Evolutionary conservation across 1,284 basidiomycete genomes (phyloP).

Genomic region (Austropuccinia psidii): DNA sequence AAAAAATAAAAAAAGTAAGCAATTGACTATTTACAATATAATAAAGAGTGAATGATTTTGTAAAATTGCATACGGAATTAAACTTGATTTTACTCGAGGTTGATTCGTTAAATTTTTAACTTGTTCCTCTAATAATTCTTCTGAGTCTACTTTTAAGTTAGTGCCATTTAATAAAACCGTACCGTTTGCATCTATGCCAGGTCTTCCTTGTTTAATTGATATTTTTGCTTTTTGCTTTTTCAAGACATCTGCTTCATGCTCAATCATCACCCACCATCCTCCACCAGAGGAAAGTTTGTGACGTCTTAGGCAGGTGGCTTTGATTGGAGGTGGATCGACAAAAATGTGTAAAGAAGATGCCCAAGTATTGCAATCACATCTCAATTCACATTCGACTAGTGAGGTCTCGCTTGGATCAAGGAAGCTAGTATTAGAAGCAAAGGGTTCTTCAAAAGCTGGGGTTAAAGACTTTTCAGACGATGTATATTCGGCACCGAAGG

Average conservation of each 20-base stretch:
- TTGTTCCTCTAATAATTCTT: slow-evolving; percentile 82
- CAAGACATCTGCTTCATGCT: slow-evolving; percentile 70
- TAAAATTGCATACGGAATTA: slow-evolving; percentile 65
- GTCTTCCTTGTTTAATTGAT: slow-evolving; percentile 60
- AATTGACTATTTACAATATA: too few species aligned
- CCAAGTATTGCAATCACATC: slow-evolving; percentile 92
- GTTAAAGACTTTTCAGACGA: slow-evolving; percentile 42
- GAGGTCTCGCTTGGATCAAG: slow-evolving; percentile 45
- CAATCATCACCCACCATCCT: slow-evolving; percentile 91
- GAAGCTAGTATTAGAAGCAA: slow-evolving; percentile 34
- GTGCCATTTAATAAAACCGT: slow-evolving; percentile 86
- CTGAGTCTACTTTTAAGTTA: slow-evolving; percentile 75
- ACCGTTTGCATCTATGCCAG: slow-evolving; percentile 56
- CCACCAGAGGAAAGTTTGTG: slow-evolving; percentile 86
- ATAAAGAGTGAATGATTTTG: not conserved
- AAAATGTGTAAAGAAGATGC: slow-evolving; percentile 76
- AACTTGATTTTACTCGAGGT: slow-evolving; percentile 75
- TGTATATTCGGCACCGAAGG: slow-evolving; percentile 73
- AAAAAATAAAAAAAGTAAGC: too few species aligned
- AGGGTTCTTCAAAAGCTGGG: slow-evolving; percentile 37
- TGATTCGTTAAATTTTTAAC: slow-evolving; percentile 70
- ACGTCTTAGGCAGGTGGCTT: slow-evolving; percentile 71
- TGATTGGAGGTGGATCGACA: slow-evolving; percentile 84
- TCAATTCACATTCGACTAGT: slow-evolving; percentile 80
- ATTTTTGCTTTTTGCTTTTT: slow-evolving; percentile 64